Base-by-base conservation (phyloP, 1,284 basidiomycete species). In the Austroboletus novae-zelandiae region DNA sequence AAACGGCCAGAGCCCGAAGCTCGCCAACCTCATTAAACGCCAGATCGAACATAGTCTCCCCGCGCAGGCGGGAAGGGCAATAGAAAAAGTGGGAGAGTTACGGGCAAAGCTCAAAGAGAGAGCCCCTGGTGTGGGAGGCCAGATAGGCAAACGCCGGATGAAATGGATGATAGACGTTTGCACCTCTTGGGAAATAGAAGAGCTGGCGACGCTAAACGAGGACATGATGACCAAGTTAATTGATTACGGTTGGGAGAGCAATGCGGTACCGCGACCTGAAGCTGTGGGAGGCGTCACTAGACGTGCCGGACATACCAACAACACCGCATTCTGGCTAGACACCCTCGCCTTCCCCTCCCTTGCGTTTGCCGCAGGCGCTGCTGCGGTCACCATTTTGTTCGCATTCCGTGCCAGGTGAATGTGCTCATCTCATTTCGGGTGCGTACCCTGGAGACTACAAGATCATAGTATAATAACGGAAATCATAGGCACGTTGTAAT, bases 141-240 rank as follows among this genome's bases (percentile, higher is more conserved):
- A 78, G 40, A 60, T 87, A 44, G 83, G 90, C 42, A 81, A 80
- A 62, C 76, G 76, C 63, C 77, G 96, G 64, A 99, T 99, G 96
- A 79, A 80, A 57, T 98, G 94, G 95, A 98, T 98, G 91, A 84
- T 91, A 27, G 80, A 83, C 48, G 76, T 98, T 5, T 98, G 94
- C 71, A 91, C 93, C 54, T 71, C 75, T 34, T 98, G 94, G 91
- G 72, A 80, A 27, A 75, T 94, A 70, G 86, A 87, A 50, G 86
- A 94, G 52, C 78, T 94, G 42, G 81, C 81, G 10, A 60, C 68
- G 48, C 73, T 94, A 61, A 81, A 89, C 62, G 81, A 87, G 30
- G 70, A 66, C 18, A 75, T 72, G 68, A 85, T 87, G 71, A 72
- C 73, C 54, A 78, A 61, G 54, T 62, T 90, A 45, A 66, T 89